Conservation (phyloP, 805 yeast species). For the Starmerella etchellsii region DNA sequence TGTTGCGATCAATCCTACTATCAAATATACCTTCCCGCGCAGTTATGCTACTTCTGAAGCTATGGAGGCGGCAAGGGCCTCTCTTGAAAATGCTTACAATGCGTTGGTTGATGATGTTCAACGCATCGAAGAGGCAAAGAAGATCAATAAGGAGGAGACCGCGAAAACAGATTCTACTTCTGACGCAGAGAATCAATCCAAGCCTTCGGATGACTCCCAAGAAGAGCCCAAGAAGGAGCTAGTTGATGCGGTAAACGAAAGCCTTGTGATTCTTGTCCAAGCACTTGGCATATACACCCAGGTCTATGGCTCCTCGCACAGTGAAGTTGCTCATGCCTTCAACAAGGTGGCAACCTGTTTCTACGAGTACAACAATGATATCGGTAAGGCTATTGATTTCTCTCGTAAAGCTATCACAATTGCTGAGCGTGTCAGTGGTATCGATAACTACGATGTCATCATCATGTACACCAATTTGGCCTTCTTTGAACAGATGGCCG, state of each 20-base stretch:
- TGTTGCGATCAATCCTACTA: constrained; percentile 54
- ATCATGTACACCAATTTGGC: constrained; percentile 66
- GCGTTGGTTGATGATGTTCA: background rate
- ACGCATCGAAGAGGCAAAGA: background rate
- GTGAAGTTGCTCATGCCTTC: constrained; percentile 63
- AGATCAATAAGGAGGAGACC: background rate
- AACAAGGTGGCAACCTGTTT: constrained; percentile 53
- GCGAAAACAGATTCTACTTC: background rate
- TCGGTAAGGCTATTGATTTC: constrained; percentile 46
- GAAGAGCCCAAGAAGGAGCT: constrained; percentile 22
- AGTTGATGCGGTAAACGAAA: constrained; percentile 27
- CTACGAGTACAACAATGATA: constrained; percentile 41
- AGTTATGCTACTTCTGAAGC: constrained; percentile 64
- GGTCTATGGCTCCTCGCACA: constrained; percentile 67
- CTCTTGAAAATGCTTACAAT: constrained; percentile 6
- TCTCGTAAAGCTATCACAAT: constrained; percentile 59
- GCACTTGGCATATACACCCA: constrained; percentile 65
- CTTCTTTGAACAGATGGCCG: constrained; percentile 49
- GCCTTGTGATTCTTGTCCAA: constrained; percentile 53
- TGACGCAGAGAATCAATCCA: constrained; percentile 2
- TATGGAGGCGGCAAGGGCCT: constrained; percentile 29
- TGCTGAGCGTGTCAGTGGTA: constrained; percentile 68
- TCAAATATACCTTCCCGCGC: constrained; percentile 56
- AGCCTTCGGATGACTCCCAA: background rate
- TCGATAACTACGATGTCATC: constrained; percentile 66